Evolutionary conservation across 495 filamentous ascomycete genomes (phyloP).

Genomic region (Tuber calosporum): DNA sequence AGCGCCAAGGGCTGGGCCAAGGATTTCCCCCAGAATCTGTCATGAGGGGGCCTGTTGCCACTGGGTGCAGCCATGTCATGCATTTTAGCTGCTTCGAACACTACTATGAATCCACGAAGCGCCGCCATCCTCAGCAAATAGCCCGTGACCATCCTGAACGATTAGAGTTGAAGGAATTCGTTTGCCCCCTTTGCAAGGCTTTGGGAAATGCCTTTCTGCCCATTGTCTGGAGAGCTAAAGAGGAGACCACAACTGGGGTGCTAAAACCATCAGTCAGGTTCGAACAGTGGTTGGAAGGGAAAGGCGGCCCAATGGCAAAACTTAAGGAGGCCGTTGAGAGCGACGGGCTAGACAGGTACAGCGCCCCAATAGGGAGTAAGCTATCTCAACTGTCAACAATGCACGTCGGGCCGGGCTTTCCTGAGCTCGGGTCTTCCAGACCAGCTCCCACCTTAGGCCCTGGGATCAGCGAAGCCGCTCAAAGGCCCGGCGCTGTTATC

Average conservation of each 20-base stretch:
- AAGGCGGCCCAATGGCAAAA: slow-evolving; percentile 45
- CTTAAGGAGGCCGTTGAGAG: slow-evolving; percentile 46
- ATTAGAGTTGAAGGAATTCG: slow-evolving; percentile 70
- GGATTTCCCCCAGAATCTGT: slow-evolving; percentile 68
- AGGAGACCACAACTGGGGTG: slow-evolving; percentile 66
- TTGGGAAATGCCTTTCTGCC: slow-evolving; percentile 92
- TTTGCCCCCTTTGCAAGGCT: slow-evolving; percentile 97
- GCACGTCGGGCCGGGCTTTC: slow-evolving; percentile 16
- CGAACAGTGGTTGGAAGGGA: slow-evolving; percentile 54
- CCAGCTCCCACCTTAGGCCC: slow-evolving; percentile 25
- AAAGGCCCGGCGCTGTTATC: slow-evolving; percentile 13
- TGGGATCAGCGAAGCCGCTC: slow-evolving; percentile 11
- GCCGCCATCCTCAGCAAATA: slow-evolving; percentile 83
- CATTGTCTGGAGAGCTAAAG: slow-evolving; percentile 89
- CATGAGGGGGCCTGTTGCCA: slow-evolving; percentile 71
- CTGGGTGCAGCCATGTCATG: slow-evolving; percentile 97
- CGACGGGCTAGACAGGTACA: slow-evolving; percentile 35
- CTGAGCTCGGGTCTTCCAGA: slow-evolving; percentile 15
- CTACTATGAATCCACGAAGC: slow-evolving; percentile 71
- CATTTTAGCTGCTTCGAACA: slow-evolving; percentile 92
- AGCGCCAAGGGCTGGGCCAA: slow-evolving; percentile 77
- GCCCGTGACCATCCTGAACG: slow-evolving; percentile 85
- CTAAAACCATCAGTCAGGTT: slow-evolving; percentile 55
- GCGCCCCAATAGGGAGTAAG: slow-evolving; percentile 53
- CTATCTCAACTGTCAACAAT: slow-evolving; percentile 47